These are phyloP conservation scores for Sphaerostilbella broomeana DNA, from an alignment of 2,329 filamentous ascomycete species.

Conservation along the genomic window DNA sequence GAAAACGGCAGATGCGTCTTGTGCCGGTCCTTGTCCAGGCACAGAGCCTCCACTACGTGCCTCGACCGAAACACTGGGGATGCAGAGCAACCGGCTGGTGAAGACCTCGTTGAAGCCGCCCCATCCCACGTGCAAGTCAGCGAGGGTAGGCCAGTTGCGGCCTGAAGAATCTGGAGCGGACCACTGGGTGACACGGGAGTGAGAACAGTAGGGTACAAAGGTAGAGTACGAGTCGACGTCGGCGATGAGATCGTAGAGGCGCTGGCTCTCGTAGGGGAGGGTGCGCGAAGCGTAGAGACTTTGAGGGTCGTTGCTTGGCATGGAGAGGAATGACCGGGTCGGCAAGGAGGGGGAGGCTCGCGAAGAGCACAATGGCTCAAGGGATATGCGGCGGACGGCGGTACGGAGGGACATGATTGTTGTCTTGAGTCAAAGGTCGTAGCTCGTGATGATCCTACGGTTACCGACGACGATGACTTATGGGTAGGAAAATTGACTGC, in stretches of 20 bases:
- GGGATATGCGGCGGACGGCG: slow-evolving; percentile 5
- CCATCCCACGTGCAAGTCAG: slow-evolving; percentile 79
- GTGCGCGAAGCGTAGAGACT: slow-evolving; percentile 66
- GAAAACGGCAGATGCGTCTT: slow-evolving; percentile 48
- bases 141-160: slow-evolving; percentile 62
- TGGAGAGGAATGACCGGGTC: slow-evolving; percentile 34
- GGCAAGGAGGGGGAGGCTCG: slow-evolving; percentile 33
- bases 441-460: neutral
- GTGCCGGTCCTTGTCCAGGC: slow-evolving; percentile 38
- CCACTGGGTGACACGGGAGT: slow-evolving; percentile 70
- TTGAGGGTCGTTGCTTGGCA: slow-evolving; percentile 40
- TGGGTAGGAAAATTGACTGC: neutral
- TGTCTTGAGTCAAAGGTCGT: neutral
- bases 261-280: slow-evolving; percentile 63
- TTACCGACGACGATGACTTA: no score
- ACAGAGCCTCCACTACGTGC: slow-evolving; percentile 58
- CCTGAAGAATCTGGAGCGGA: slow-evolving; percentile 46
- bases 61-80: slow-evolving; percentile 66
- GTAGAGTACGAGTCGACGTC: slow-evolving; percentile 76
- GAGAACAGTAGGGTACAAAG: slow-evolving; percentile 89
- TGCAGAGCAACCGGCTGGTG: slow-evolving; percentile 70
- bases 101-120: slow-evolving; percentile 78
- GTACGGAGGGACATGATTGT: slow-evolving; percentile 14
- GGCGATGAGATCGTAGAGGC: slow-evolving; percentile 79
- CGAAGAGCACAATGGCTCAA: slow-evolving; percentile 12